Evolutionary conservation across 2,329 filamentous ascomycete genomes (phyloP), one percentile per base, ranked within the genome.

Genomic region (Pyrenochaeta sp.): DNA sequence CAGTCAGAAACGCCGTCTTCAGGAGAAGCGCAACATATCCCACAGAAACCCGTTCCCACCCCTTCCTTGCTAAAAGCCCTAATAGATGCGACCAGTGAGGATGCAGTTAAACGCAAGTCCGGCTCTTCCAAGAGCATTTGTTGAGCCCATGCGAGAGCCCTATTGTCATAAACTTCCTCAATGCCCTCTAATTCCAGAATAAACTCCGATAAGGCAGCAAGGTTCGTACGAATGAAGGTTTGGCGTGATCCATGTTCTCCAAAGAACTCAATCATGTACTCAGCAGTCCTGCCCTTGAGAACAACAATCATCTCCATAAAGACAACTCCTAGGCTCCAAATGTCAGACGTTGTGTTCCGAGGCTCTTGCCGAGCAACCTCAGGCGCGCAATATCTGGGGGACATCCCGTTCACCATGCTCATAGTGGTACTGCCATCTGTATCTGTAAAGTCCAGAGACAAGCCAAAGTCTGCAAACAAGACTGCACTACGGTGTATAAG

Each of bases 401-500:
- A 63, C 47, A 55, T 53, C 5, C 52, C 50, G n/a, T 57, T 56
- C 5, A 48, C 52, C 39, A 56, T 54, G 41, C 55, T 49, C 5
- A 45, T 41, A 14, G 60, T 54, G 15, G 55, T 60, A 40, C 58
- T 61, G 23, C 60, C 49, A 18, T 40, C 41, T 37, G 41, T 40
- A 43, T 60, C 51, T 10, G 45, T 49, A 33, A 61, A 60, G 42
- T 63, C 55, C 14, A 47, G 32, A 23, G 57, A 61, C 9, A 66
- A 45, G 9, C 71, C 65, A 54, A 74, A 74, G 46, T 73, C 69
- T 7, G 67, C 60, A 23, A 71, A 52, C 7, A 69, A 45, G 17
- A 70, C 46, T 2, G 54, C 55, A 2, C 54, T 54, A 11, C 48
- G 18, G 31, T 65, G 21, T 20, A 72, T 56, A 7, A 73, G 60